Percentiles rank a stretch among this genome's conserved stretches.
Conservation (phyloP, 495 filamentous ascomycete genomes). For the Lasiosphaeria ovina region DNA sequence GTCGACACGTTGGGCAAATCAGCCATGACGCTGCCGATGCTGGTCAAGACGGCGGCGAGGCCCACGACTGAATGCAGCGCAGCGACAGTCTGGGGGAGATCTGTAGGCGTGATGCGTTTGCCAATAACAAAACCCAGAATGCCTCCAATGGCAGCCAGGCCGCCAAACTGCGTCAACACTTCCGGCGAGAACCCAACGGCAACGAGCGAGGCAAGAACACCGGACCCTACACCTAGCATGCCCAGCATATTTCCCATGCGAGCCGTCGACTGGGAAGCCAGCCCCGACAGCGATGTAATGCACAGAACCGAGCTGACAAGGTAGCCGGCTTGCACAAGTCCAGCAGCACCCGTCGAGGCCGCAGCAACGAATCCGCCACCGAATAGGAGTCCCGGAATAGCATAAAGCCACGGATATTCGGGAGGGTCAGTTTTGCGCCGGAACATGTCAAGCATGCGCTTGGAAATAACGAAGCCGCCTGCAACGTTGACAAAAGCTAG, state of each 20-base stretch:
- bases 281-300: constrained; percentile 67
- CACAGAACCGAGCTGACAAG: constrained; percentile 75
- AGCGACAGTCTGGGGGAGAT: constrained; percentile 78
- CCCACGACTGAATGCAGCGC: constrained; percentile 81
- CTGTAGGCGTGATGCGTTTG: constrained; percentile 77
- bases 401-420: constrained; percentile 82
- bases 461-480: constrained; percentile 80
- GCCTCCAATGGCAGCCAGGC: constrained; percentile 66
- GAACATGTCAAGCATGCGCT: constrained; percentile 92
- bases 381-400: constrained; percentile 68
- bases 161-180: constrained; percentile 68
- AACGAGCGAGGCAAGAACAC: constrained; percentile 71
- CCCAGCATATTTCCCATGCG: constrained; percentile 77
- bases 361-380: constrained; percentile 74
- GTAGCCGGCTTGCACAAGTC: constrained; percentile 78
- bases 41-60: constrained; percentile 76
- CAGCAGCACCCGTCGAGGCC: constrained; percentile 72
- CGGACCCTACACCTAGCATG: constrained; percentile 73
- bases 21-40: constrained; percentile 76
- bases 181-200: constrained; percentile 75
- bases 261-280: constrained; percentile 74
- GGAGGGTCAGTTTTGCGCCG: constrained; percentile 74
- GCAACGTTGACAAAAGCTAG: constrained; percentile 80
- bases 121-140: constrained; percentile 65
- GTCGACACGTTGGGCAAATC: constrained; percentile 62